Evolutionary conservation across 2,329 filamentous ascomycete species (phyloP).

Genomic region (Venturia oleaginea): DNA sequence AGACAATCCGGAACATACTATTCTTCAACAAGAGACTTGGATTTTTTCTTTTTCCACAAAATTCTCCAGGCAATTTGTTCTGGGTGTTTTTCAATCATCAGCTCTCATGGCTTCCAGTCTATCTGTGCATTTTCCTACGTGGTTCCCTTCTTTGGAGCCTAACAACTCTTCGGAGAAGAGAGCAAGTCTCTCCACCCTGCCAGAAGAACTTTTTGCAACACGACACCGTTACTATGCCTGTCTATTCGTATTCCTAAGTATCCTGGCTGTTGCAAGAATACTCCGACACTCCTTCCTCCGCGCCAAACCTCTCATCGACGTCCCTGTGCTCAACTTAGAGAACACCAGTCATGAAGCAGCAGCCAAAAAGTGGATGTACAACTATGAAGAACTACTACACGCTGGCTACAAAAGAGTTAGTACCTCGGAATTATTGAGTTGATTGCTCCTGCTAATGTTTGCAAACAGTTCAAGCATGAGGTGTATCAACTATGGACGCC

Average conservation of each 20-base stretch:
- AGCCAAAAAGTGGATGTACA: background rate
- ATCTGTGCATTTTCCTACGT: background rate
- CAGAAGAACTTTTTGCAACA: background rate
- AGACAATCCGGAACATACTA: too few relatives aligned
- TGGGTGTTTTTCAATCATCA: background rate
- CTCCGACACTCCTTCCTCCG: background rate
- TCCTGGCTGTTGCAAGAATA: background rate
- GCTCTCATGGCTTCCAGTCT: background rate
- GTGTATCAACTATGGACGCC: slow-evolving; percentile 1
- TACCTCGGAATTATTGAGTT: too few relatives aligned
- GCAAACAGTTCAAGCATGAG: background rate
- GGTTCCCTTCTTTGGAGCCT: background rate
- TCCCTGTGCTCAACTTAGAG: background rate
- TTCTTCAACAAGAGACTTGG: too few relatives aligned
- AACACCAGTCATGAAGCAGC: background rate
- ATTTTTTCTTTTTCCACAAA: too few relatives aligned
- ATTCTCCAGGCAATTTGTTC: too few relatives aligned
- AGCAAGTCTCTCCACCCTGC: background rate
- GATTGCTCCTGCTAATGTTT: background rate
- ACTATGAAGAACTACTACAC: background rate
- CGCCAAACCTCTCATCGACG: background rate
- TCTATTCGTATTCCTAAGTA: background rate
- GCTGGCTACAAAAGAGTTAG: background rate
- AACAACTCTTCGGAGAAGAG: background rate
- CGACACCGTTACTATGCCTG: background rate